Evolutionary conservation across 108 stramenopile genomes (phyloP).

Genomic region (Aurantiochytrium sp.): DNA sequence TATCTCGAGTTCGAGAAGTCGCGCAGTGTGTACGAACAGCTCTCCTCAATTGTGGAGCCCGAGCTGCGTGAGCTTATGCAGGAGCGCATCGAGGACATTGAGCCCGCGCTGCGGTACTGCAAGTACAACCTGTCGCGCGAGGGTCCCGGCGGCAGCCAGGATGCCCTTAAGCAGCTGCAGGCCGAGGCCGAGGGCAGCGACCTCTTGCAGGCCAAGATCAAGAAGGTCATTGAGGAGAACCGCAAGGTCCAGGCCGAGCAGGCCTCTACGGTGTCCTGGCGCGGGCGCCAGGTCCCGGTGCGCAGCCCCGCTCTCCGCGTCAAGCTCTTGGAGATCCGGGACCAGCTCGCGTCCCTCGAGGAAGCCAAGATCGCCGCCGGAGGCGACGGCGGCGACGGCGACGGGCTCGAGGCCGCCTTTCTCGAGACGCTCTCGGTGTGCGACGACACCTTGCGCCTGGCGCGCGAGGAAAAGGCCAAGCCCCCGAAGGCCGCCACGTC

Average conservation of each 20-base stretch:
- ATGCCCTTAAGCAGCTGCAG: background rate
- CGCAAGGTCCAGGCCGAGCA: background rate
- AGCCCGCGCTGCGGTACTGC: slow-evolving; percentile 13
- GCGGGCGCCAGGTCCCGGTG: background rate
- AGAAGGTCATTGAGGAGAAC: slow-evolving; percentile 17
- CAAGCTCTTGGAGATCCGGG: background rate
- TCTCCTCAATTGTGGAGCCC: background rate
- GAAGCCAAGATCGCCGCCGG: background rate
- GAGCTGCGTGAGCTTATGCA: slow-evolving; percentile 10
- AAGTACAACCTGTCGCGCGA: background rate
- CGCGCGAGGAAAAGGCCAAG: background rate
- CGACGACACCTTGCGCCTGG: background rate
- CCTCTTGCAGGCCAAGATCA: background rate
- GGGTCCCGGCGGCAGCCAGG: background rate
- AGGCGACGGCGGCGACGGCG: background rate
- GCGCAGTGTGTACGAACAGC: background rate
- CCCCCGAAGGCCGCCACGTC: background rate
- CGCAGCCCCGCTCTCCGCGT: background rate
- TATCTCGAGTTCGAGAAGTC: background rate
- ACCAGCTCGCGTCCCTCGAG: background rate
- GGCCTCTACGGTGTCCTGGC: background rate
- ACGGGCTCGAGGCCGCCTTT: background rate
- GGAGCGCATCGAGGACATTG: slow-evolving; percentile 3
- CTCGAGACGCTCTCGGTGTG: background rate
- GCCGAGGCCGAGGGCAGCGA: background rate